Conservation (phyloP, 2,329 filamentous ascomycete genomes). For the Colletotrichum orbiculare region DNA sequence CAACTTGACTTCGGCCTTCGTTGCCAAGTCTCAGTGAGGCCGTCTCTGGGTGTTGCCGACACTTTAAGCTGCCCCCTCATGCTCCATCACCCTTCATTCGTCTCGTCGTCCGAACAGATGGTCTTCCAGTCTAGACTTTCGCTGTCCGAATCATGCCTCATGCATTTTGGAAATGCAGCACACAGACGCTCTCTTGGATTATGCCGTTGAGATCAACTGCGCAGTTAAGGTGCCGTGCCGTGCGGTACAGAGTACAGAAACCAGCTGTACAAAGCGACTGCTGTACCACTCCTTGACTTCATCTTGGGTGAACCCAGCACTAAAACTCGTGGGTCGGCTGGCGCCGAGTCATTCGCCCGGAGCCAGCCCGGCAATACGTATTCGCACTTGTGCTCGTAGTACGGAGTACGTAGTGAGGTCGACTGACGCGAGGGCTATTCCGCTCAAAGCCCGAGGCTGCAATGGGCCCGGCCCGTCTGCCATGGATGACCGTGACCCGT, state of each 20-base stretch:
- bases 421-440: neutral
- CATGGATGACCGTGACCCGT: no score
- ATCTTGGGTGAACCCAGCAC: slow-evolving; percentile 30
- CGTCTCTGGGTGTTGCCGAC: slow-evolving; percentile 7
- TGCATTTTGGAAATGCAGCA: slow-evolving; percentile 12
- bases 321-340: slow-evolving; percentile 22
- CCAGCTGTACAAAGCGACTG: no score
- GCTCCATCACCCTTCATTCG: slow-evolving; percentile 8
- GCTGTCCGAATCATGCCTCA: slow-evolving; percentile 29
- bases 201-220: slow-evolving; percentile 5
- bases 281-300: neutral
- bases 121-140: slow-evolving; percentile 10
- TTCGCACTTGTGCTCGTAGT: neutral
- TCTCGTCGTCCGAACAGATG: slow-evolving; percentile 29
- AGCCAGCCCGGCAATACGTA: slow-evolving; percentile 27
- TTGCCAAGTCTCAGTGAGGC: slow-evolving; percentile 13
- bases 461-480: neutral
- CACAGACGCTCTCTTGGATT: slow-evolving; percentile 10
- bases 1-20: slow-evolving; percentile 1
- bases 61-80: neutral
- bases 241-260: slow-evolving; percentile 1
- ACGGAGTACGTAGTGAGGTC: neutral
- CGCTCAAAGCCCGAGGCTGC: slow-evolving; percentile 5
- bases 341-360: slow-evolving; percentile 32
- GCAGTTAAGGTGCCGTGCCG: neutral